phyloP scores from a whole-genome alignment of 169 alveolate species.

The Babesia ovata region DNA sequence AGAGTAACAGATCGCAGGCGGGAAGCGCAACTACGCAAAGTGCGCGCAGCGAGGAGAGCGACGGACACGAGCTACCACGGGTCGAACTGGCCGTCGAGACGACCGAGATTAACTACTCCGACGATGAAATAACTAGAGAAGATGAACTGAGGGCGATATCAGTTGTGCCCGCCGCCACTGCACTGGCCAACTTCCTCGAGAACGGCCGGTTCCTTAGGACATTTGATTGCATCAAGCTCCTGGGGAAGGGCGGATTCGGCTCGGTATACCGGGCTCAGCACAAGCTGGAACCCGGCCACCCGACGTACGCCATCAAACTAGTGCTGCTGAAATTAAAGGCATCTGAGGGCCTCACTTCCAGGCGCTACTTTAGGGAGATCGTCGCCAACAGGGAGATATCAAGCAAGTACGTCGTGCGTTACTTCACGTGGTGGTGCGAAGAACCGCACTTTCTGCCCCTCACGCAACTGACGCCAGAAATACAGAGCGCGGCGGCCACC shows the following conservation, averaged over 20 bases:
- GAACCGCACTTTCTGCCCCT: conserved; percentile 87
- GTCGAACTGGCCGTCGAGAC: neutral
- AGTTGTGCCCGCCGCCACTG: conserved; percentile 48
- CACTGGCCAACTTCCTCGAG: conserved; percentile 72
- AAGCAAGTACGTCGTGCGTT: conserved; percentile 88
- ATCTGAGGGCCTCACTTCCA: conserved; percentile 80
- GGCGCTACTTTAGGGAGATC: conserved; percentile 86
- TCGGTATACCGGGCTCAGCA: conserved; percentile 86
- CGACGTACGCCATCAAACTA: conserved; percentile 86
- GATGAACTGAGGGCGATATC: conserved; percentile 30
- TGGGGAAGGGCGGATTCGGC: conserved; percentile 90
- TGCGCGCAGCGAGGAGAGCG: neutral
- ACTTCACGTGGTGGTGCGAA: conserved; percentile 92
- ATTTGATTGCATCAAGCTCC: conserved; percentile 79
- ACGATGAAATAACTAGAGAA: neutral
- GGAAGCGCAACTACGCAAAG: neutral
- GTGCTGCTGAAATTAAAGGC: conserved; percentile 79
- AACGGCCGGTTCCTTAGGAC: conserved; percentile 86
- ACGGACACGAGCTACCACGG: neutral
- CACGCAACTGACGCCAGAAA: conserved; percentile 73
- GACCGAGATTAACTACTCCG: neutral
- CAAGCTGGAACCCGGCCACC: conserved; percentile 86
- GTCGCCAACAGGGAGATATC: conserved; percentile 86
- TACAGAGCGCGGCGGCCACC: conserved; percentile 73
- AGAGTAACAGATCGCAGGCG: neutral